A percentile compares a stretch with the other conserved stretches of the same genome.
Conservation (phyloP, 352 stramenopile genomes). For the Aphanomyces euteiches region DNA sequence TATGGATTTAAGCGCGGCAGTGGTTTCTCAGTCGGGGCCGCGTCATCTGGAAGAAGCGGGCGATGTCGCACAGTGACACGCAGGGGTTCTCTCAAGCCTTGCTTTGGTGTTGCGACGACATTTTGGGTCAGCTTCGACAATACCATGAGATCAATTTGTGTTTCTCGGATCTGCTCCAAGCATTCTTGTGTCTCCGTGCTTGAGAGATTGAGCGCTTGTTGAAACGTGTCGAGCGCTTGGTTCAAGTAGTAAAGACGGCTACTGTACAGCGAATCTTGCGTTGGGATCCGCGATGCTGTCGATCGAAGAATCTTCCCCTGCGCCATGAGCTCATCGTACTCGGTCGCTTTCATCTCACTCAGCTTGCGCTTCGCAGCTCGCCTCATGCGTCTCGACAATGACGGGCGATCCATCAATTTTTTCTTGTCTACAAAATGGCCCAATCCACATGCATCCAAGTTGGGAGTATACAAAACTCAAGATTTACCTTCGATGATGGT, state of each 20-base stretch:
- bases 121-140: neutral
- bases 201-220: slow-evolving; percentile 15
- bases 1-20: too few relatives aligned
- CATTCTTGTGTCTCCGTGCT: slow-evolving; percentile 1
- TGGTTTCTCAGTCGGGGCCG: too few relatives aligned
- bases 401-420: neutral
- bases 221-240: slow-evolving; percentile 21
- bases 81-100: neutral
- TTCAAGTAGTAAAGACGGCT: slow-evolving; percentile 19
- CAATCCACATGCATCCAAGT: neutral
- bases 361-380: slow-evolving; percentile 5
- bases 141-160: slow-evolving; percentile 25
- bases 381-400: neutral
- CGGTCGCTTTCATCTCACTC: neutral
- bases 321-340: slow-evolving; percentile 21
- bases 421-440: neutral
- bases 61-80: slow-evolving; percentile 5
- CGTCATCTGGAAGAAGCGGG: neutral
- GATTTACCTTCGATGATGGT: too few relatives aligned
- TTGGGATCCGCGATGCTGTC: neutral
- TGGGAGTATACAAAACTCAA: too few relatives aligned
- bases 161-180: slow-evolving; percentile 25
- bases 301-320: slow-evolving; percentile 4
- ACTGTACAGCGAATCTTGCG: slow-evolving; percentile 9
- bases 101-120: neutral